Evolutionary conservation across 2,329 filamentous ascomycete species (phyloP), one percentile per base, ranked within the genome.

Genomic region (Mycosphaerella sp.): DNA sequence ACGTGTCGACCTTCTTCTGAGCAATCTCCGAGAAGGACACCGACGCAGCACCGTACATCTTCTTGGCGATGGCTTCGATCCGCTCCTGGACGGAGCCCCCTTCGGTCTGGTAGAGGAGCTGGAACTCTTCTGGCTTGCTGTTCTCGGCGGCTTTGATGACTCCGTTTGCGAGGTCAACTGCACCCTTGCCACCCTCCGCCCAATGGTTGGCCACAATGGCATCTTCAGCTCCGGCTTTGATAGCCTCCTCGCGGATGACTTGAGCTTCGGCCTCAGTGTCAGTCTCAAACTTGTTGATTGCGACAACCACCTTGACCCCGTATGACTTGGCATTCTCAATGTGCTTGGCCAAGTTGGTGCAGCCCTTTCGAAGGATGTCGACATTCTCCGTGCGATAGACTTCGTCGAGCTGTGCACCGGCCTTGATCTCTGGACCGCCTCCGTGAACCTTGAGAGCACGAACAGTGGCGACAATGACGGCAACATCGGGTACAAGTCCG

Each of bases 391-490:
- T 86, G 66, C 84, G 86, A 78, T 97, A 98, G 11, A 95, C 87
- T 58, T 90, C 83, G 63, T 85, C 79, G n/a, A 97, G 82, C 52
- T 92, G 73, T 21, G 86, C 89, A 51, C 92, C 93, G 23, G 92
- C 88, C 43, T 86, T 81, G 67, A 97, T 95, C 34, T 92, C 87
- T n/a, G 93, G 92, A 14, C 91, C 93, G 54, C 92, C 93, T 51
- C 93, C 93, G 72, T 98, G 93, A 3, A 96, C 91, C 80, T 98
- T 98, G 60, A 98, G 79, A 6, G 93, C 93, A 63, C 93, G 86
- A 44, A 98, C 88, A 2, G 93, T 98, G 23, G 93, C 92, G 38
- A 98, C 93, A 55, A 98, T 85, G 43, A 98, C 89, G 6, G 95
- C 91, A 1, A 90, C 89, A 67, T 98, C 93, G 1, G 93, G 93